Percentiles rank a stretch among this genome's conserved stretches.
Evolutionary conservation across 305 asterid genomes (phyloP).

Genomic region (Fraxinus sp.): DNA sequence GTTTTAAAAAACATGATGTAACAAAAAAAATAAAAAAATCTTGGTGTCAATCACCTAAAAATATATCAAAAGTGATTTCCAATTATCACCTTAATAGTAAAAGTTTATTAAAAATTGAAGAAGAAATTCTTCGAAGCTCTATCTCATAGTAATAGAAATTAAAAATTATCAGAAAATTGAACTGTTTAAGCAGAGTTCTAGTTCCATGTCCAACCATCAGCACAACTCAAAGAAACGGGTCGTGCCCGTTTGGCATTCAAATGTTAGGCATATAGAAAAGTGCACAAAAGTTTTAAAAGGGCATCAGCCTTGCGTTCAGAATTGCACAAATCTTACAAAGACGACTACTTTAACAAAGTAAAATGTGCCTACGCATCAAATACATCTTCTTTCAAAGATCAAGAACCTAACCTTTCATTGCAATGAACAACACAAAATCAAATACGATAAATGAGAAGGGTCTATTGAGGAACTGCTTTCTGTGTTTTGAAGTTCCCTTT

Average conservation of each 20-base stretch:
- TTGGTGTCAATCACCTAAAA: background rate
- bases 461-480: background rate
- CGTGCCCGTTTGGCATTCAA: background rate
- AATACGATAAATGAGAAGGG: background rate
- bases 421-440: background rate
- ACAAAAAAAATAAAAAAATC: background rate
- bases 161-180: background rate
- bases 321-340: background rate
- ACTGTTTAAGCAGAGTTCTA: background rate
- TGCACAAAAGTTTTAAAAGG: background rate
- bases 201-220: background rate
- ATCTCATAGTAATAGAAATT: background rate
- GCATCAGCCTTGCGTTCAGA: background rate
- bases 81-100: background rate
- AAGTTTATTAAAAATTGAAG: background rate
- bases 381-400: background rate
- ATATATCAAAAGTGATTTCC: background rate
- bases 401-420: background rate
- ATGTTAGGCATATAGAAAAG: background rate
- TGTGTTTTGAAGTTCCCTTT: slow-evolving; percentile 42
- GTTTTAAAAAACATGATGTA: background rate
- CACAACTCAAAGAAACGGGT: background rate
- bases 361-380: background rate
- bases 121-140: background rate
- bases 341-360: background rate